Evolutionary conservation across 2,329 filamentous ascomycete species (phyloP).

Genomic region (Cercospora beticola): DNA sequence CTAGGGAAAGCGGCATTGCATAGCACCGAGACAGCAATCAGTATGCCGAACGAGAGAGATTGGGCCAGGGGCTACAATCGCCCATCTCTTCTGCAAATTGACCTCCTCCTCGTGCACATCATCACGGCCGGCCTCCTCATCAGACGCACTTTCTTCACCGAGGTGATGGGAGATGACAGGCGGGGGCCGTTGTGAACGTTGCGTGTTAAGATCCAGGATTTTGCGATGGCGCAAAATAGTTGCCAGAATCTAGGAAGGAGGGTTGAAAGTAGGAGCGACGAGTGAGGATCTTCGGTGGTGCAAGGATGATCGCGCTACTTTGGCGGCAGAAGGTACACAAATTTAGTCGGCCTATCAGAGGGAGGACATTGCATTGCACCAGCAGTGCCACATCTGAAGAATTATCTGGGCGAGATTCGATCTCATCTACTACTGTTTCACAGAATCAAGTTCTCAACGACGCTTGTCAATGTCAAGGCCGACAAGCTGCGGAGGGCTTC

Average conservation of each 20-base stretch:
- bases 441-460: neutral
- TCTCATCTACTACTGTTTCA: neutral
- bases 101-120: neutral
- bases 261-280: neutral
- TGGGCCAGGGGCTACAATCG: neutral
- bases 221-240: neutral
- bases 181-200: neutral
- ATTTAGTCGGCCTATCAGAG: neutral
- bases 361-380: neutral
- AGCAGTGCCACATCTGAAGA: neutral
- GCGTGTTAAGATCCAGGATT: constrained; percentile 13
- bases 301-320: constrained; percentile 1
- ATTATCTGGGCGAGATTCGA: neutral
- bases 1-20: constrained; percentile 5
- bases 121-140: neutral
- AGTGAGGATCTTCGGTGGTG: neutral
- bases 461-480: neutral
- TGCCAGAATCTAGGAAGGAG: neutral
- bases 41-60: neutral
- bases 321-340: neutral
- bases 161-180: neutral
- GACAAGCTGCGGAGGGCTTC: neutral
- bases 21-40: neutral
- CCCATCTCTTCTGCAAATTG: neutral
- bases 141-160: neutral